Base-by-base conservation (phyloP, 106 monocot genomes). In the Alisma plantagoaquatica region DNA sequence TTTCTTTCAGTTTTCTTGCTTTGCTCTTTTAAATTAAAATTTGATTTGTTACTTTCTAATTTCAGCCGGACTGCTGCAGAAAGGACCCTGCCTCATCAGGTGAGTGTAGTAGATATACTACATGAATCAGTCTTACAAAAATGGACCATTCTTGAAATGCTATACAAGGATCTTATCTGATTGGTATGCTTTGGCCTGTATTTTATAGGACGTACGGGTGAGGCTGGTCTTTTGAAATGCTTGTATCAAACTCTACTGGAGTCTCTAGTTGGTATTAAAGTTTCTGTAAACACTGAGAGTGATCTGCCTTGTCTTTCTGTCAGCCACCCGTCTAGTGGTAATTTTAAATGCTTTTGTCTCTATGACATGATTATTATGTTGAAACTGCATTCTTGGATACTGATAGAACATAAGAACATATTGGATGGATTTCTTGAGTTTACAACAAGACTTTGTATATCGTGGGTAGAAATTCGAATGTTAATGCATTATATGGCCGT, bases 301-400 rank as follows among this genome's bases (percentile, higher is more conserved):
- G 69, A 78, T 61, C 64, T 38, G n/a, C 56, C 60, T 5, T 54
- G 41, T 44, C 33, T 81, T 54, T 77, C 68, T 46, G 67, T 72
- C 25, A 33, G 38, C 56, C 86, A 87, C 67, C 63, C 64, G 64
- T 69, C 52, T 23, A 87, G 77, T 69, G 86, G 86, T 87, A 81
- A 62, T 19, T 59, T n/a, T n/a, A n/a, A n/a, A n/a, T n/a, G n/a
- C n/a, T n/a, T n/a, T n/a, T n/a, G n/a, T n/a, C n/a, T n/a, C n/a
- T n/a, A n/a, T n/a, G n/a, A n/a, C n/a, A n/a, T n/a, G n/a, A n/a
- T n/a, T n/a, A n/a, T n/a, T n/a, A n/a, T n/a, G n/a, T n/a, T n/a
- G n/a, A n/a, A n/a, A n/a, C n/a, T n/a, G n/a, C n/a, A n/a, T n/a
- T n/a, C n/a, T n/a, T n/a, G n/a, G n/a, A n/a, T n/a, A n/a, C n/a